These are phyloP conservation scores for Yamadazyma tumulicola DNA, from an alignment of 805 yeast species.

Conservation along the genomic window DNA sequence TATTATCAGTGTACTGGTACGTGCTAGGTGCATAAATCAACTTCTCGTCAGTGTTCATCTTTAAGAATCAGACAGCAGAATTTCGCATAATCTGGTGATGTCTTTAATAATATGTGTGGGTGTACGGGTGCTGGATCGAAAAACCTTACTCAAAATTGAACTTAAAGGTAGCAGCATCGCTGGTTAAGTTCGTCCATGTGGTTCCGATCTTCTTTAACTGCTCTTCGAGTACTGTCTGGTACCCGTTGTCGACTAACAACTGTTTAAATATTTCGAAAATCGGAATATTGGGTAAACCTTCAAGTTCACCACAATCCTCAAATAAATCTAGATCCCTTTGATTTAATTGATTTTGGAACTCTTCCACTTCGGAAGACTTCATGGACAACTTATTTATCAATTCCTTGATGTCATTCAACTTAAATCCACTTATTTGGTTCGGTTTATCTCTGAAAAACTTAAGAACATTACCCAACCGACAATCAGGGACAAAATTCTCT, in stretches of 20 bases:
- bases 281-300: constrained; percentile 45
- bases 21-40: constrained; percentile 77
- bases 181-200: constrained; percentile 7
- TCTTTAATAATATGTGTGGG: too few relatives aligned
- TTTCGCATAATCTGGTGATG: too few relatives aligned
- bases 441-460: constrained; percentile 63
- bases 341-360: constrained; percentile 9
- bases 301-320: constrained; percentile 65
- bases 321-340: constrained; percentile 13
- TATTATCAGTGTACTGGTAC: constrained; percentile 75
- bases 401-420: constrained; percentile 47
- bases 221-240: constrained; percentile 15
- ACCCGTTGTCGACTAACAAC: constrained; percentile 41
- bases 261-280: constrained; percentile 59
- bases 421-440: constrained; percentile 79
- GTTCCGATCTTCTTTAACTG: constrained; percentile 19
- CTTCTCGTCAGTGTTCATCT: constrained; percentile 12
- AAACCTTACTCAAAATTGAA: constrained; percentile 5
- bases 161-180: constrained; percentile 1
- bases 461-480: constrained; percentile 58
- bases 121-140: too few relatives aligned
- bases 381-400: constrained; percentile 20
- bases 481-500: constrained; percentile 78
- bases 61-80: too few relatives aligned
- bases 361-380: neutral